These are phyloP conservation scores for Nakataea oryzae DNA, from an alignment of 2,329 filamentous ascomycete species.

Conservation along the genomic window DNA sequence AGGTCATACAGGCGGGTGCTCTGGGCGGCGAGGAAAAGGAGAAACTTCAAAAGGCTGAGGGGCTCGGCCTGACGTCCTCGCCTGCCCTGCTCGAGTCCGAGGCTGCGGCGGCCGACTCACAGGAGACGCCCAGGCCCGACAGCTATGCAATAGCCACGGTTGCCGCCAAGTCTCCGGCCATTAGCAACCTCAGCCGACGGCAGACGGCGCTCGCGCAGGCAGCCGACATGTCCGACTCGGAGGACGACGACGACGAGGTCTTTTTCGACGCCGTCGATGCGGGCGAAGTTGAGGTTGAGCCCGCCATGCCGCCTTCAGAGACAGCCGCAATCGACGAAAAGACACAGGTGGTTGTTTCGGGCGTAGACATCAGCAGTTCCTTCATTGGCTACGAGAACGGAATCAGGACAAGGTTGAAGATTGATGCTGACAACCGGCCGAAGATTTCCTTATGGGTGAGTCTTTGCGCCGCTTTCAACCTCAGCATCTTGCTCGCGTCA, in stretches of 20 bases:
- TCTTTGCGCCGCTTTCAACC: constrained; percentile 7
- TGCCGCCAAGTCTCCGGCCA: constrained; percentile 27
- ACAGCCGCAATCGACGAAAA: constrained; percentile 22
- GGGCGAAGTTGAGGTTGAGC: constrained; percentile 73
- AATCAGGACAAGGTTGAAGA: constrained; percentile 65
- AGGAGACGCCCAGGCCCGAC: constrained; percentile 1
- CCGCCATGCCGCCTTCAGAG: constrained; percentile 43
- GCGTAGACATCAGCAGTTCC: constrained; percentile 59
- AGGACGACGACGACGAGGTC: constrained; percentile 69
- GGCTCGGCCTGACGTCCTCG: not conserved
- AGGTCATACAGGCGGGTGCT: constrained; percentile 57
- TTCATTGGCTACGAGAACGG: constrained; percentile 91
- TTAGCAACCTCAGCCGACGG: constrained; percentile 36
- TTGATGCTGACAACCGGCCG: constrained; percentile 86
- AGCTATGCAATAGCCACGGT: constrained; percentile 14
- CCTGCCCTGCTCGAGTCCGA: constrained; percentile 2
- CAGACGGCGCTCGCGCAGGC: constrained; percentile 61
- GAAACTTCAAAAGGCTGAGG: not conserved
- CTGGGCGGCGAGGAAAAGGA: constrained; percentile 16
- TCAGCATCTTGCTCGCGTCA: not conserved
- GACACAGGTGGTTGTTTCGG: constrained; percentile 34
- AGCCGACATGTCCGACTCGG: constrained; percentile 66
- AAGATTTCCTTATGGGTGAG: constrained; percentile 94
- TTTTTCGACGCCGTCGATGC: constrained; percentile 97
- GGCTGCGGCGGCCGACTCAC: not conserved